Evolutionary conservation across 2,329 filamentous ascomycete species (phyloP), one percentile per base, ranked within the genome.

Genomic region (Ramichloridium luteum): DNA sequence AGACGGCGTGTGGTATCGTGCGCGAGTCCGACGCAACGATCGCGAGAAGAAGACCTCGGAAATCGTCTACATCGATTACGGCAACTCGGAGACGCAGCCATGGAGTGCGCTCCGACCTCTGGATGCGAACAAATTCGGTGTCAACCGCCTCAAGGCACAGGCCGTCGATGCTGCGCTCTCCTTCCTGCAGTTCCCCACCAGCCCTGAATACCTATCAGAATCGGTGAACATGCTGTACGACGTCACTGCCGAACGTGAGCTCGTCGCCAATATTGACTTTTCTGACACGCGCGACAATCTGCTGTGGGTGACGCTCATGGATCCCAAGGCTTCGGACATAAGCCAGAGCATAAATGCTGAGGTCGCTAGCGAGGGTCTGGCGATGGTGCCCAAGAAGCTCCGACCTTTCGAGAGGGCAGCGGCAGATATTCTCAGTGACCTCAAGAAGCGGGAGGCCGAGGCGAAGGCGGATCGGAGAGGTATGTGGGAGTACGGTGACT

Each of bases 401-500:
- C 90, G 85, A 72, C 67, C 76, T 0, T 96, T 86, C 81, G 90
- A 96, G 68, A 71, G 79, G 36, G 75, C 74, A 6, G 81, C 82
- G 27, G 70, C 70, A 35, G 70, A 80, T 18, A 74, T 85, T 26
- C 60, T 93, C 40, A 72, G 74, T 56, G 72, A 72, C 46, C 62
- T 94, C 39, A 77, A 72, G 51, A 70, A 79, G 56, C 72, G 79
- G 31, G 79, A 93, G 65, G 67, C 70, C 20, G 68, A 78, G 56
- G 88, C 88, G 4, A 93, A 92, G 71, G 65, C 72, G 34, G 75
- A 77, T 35, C 74, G 85, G 40, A 67, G 75, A 44, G 90, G 90
- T 26, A 90, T 93, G 72, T 98, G 88, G 86, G 90, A 98, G 70
- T 98, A 96, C 59, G 90, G 90, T 46, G 90, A 96, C 57, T 69